Conservation (phyloP, 1,139 yeast species). For the Geotrichum aggregatum region DNA sequence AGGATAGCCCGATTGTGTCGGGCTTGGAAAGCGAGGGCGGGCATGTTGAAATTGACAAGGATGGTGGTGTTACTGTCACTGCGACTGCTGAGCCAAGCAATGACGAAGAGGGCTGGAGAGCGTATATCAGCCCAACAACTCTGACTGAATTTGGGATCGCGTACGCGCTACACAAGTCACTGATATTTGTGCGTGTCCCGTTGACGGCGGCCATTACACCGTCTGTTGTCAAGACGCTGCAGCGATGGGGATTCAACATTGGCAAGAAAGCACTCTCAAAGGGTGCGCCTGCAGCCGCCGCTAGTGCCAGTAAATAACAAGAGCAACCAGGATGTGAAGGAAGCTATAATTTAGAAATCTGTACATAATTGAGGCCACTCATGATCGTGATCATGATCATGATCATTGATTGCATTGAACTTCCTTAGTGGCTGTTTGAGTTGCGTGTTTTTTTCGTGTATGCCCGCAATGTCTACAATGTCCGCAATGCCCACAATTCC, state of each 20-base stretch:
- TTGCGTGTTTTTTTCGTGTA: no score
- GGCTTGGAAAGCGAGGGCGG: constrained; percentile 22
- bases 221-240: constrained; percentile 57
- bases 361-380: neutral
- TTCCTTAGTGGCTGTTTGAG: no score
- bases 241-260: constrained; percentile 76
- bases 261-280: constrained; percentile 53
- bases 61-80: constrained; percentile 22
- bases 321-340: neutral
- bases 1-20: constrained; percentile 28
- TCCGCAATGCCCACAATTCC: no score
- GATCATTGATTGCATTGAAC: neutral
- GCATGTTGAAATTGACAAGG: constrained; percentile 23
- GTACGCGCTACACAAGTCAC: constrained; percentile 85
- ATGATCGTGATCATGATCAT: no score
- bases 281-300: constrained; percentile 38
- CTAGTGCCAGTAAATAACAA: constrained; percentile 30
- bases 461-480: no score
- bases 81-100: neutral
- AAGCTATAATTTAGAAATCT: neutral
- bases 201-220: constrained; percentile 93
- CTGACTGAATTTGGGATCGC: constrained; percentile 82
- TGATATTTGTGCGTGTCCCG: constrained; percentile 75
- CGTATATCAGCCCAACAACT: constrained; percentile 31
- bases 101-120: constrained; percentile 22